These are phyloP conservation scores for Colletotrichum liaoningense DNA, from an alignment of 2,329 filamentous ascomycete species.

Conservation along the genomic window DNA sequence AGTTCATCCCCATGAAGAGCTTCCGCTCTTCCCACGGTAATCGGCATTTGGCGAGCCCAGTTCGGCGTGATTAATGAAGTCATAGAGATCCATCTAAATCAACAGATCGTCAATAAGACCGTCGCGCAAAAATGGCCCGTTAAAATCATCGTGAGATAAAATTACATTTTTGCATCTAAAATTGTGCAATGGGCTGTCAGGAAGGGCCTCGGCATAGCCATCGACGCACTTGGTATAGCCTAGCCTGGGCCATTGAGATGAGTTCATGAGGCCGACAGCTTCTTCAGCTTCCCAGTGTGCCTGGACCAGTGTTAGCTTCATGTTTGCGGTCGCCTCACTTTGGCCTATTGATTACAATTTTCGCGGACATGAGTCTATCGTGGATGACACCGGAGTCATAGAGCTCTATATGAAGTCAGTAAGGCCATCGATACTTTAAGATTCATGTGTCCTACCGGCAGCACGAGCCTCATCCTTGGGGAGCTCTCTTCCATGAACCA, in stretches of 20 bases:
- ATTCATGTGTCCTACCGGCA: constrained; percentile 21
- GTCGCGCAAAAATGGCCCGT: no score
- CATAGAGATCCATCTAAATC: constrained; percentile 58
- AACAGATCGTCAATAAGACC: not conserved
- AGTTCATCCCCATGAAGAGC: constrained; percentile 55
- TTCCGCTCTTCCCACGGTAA: constrained; percentile 40
- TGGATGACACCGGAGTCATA: constrained; percentile 41
- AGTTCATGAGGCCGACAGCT: constrained; percentile 38
- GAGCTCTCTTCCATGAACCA: constrained; percentile 35
- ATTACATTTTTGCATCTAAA: constrained; percentile 39
- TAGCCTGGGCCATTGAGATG: constrained; percentile 38
- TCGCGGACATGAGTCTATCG: constrained; percentile 38
- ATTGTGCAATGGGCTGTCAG: constrained; percentile 37
- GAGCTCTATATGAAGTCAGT: constrained; percentile 30
- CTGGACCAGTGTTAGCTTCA: not conserved
- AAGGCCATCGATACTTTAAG: fast-evolving
- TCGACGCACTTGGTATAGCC: constrained; percentile 40
- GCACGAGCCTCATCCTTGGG: constrained; percentile 37
- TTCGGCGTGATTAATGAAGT: constrained; percentile 64
- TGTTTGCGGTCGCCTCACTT: fast-evolving
- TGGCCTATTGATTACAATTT: constrained; percentile 11
- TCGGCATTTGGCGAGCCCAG: constrained; percentile 54
- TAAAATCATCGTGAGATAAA: not conserved
- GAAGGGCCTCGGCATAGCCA: constrained; percentile 38
- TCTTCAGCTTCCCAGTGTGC: constrained; percentile 37